Evolutionary conservation across 1,139 yeast genomes (phyloP), one percentile per base, ranked within the genome.

Genomic region (Zygosaccharomyces pseudobailii): DNA sequence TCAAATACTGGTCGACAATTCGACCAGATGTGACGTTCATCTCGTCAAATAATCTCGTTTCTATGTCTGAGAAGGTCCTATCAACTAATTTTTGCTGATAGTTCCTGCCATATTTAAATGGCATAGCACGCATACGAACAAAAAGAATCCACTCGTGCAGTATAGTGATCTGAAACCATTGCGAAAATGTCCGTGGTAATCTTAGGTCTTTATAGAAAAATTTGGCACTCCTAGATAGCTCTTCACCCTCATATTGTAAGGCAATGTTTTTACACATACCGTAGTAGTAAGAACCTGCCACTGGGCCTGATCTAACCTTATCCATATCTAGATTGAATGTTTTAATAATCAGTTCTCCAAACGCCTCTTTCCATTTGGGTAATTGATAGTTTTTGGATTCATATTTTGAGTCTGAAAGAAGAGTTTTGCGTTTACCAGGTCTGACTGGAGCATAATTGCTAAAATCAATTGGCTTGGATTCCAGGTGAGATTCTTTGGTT

Each of bases 41-140:
- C 62, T 90, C 97, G 55, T 84, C 87, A 45, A 85, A 78, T 70
- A 94, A 75, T 62, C 95, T 80, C 61, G 80, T 72, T 65, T 92
- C 97, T 71, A 92, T 85, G 65, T 92, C 98, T 53, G 80, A 80
- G 70, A 92, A 94, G 42, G 88, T 80, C 57, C 95, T 78, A 66
- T 94, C 96, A 38, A 90, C 86, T 43, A 94, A 71, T 66, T 89
- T 89, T 67, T 90, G 96, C 68, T 92, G 97, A 69, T 90, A 92
- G 64, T 85, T 85, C 56, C 80, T 80, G 36, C 97, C 94, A 63
- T 87, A 83, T 62, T 87, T 84, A 65, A 84, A 84, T 0, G 97
- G 97, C 84, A 94, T 76, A 19, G 95, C 95, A 65, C 99, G 80
- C 96, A 92, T 89, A 62, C 98, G 80, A 13, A 87, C 96, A 57